A percentile compares a stretch with the other conserved stretches of the same genome.
These are phyloP conservation scores for Fusarium piperis DNA, from an alignment of 2,329 filamentous ascomycete genomes.

Conservation along the genomic window DNA sequence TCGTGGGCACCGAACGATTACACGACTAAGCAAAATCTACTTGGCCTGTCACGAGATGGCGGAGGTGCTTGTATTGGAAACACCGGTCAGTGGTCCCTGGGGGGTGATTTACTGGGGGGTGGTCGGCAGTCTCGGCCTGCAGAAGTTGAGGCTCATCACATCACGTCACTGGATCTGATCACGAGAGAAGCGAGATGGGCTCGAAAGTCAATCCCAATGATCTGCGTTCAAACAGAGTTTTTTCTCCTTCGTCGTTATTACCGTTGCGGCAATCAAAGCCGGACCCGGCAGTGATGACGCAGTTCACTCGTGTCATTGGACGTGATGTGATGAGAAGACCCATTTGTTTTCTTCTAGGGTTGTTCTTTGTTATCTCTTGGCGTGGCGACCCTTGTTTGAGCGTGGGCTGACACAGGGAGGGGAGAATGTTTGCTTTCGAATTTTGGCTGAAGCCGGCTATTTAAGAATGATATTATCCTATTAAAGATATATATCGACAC, in stretches of 20 bases:
- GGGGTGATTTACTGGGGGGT: not conserved
- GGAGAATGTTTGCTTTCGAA: not conserved
- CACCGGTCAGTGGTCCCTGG: constrained; percentile 16
- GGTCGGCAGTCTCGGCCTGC: constrained; percentile 25
- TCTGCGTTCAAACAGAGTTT: constrained; percentile 25
- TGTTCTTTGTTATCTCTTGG: constrained; percentile 31
- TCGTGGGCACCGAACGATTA: constrained; percentile 24
- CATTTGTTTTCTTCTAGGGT: constrained; percentile 28
- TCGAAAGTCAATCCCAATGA: constrained; percentile 24
- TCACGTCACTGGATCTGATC: constrained; percentile 28
- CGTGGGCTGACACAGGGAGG: not conserved
- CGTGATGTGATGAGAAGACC: not conserved
- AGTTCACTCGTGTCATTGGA: not conserved
- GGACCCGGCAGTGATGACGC: constrained; percentile 28
- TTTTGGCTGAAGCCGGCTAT: not conserved
- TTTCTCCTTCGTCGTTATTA: constrained; percentile 3
- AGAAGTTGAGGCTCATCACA: constrained; percentile 26
- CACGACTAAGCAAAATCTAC: constrained; percentile 5
- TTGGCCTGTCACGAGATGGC: constrained; percentile 32
- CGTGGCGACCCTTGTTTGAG: constrained; percentile 19
- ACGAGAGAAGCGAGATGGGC: not conserved
- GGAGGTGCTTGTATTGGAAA: constrained; percentile 17
- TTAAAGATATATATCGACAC: not conserved
- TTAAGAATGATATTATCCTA: not conserved
- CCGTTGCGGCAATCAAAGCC: constrained; percentile 3